A percentile compares a stretch with the other conserved stretches of the same genome.
phyloP scores from a whole-genome alignment of 805 yeast species.

The Yamadazyma phyllophila region DNA sequence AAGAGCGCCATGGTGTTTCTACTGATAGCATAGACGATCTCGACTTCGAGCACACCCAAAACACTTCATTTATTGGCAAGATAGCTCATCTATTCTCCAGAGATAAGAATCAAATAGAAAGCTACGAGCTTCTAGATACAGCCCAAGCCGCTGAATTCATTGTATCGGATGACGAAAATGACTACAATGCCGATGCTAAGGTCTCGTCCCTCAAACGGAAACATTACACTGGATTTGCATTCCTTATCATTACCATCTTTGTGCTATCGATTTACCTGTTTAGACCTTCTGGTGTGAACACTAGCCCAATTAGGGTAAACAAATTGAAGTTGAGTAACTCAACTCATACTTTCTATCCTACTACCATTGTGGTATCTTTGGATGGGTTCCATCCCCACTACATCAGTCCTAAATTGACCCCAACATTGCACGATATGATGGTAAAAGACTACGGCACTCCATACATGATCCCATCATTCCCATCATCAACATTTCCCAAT shows the following conservation, averaged over 20 bases:
- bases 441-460: constrained; percentile 63
- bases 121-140: constrained; percentile 13
- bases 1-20: background rate
- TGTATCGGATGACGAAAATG: background rate
- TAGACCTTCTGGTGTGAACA: too few species aligned
- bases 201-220: background rate
- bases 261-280: background rate
- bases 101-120: constrained; percentile 10
- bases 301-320: too few species aligned
- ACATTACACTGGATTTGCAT: background rate
- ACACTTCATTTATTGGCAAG: constrained; percentile 3
- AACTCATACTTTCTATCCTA: constrained; percentile 68
- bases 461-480: constrained; percentile 83
- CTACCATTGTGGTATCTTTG: constrained; percentile 75
- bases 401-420: constrained; percentile 63
- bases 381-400: constrained; percentile 94
- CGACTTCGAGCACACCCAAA: constrained; percentile 7
- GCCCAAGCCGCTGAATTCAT: background rate
- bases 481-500: constrained; percentile 86
- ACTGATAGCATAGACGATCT: constrained; percentile 7
- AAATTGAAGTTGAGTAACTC: constrained; percentile 49
- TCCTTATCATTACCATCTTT: background rate
- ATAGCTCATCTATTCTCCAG: constrained; percentile 1
- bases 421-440: constrained; percentile 61
- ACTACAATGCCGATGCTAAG: background rate